Evolutionary conservation across 2,329 filamentous ascomycete species (phyloP).

Genomic region (Pseudopyricularia cyperi): DNA sequence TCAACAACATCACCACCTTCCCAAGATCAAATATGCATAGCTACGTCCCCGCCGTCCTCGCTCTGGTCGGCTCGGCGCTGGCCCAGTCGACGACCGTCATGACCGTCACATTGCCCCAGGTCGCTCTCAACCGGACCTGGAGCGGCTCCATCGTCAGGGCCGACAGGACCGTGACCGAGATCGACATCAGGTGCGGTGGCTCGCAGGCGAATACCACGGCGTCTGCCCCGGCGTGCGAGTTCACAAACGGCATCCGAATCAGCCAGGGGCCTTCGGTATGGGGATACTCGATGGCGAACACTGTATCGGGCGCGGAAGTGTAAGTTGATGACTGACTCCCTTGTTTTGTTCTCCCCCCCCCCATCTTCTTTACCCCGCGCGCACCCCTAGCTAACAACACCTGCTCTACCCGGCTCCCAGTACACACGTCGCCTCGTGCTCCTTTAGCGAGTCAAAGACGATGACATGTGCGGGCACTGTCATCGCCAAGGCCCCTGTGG

Average conservation of each 20-base stretch:
- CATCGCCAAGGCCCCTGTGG: conserved; percentile 9
- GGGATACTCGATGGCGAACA: not conserved
- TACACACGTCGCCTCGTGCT: not conserved
- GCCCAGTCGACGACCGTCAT: not conserved
- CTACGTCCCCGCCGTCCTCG: not conserved
- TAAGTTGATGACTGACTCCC: not conserved
- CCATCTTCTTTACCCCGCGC: not conserved
- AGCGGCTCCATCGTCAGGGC: not conserved
- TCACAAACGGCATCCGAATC: not conserved
- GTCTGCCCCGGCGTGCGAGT: not conserved
- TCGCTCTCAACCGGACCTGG: not conserved
- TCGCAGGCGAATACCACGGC: not conserved
- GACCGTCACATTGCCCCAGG: not conserved
- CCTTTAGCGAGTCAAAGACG: not conserved
- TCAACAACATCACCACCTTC: not conserved
- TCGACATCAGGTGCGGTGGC: not conserved
- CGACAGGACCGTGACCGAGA: not conserved
- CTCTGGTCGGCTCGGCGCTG: not conserved
- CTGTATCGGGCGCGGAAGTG: not conserved
- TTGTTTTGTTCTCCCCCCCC: not conserved
- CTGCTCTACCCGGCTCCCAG: too few species aligned
- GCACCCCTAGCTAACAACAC: not conserved
- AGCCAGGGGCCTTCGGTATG: not conserved
- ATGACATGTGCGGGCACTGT: not conserved
- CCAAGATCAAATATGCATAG: not conserved